These are phyloP conservation scores for Sporothrix sp. DNA, from an alignment of 2,329 filamentous ascomycete genomes.

Conservation along the genomic window DNA sequence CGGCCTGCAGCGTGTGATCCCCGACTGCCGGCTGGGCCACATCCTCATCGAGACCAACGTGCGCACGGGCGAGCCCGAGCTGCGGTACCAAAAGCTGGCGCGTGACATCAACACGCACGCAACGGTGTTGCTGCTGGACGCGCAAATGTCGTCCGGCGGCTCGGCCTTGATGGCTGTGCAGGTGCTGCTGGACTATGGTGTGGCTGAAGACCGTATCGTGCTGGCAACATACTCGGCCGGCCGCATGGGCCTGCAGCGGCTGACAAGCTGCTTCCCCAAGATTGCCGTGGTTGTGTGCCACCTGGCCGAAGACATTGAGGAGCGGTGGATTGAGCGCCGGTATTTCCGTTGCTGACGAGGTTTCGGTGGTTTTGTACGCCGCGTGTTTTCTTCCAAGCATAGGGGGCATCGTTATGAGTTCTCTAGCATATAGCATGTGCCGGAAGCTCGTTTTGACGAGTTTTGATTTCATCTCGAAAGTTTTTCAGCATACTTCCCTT, in stretches of 20 bases:
- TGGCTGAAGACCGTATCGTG: slow-evolving; percentile 73
- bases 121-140: slow-evolving; percentile 70
- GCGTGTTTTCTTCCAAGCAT: neutral
- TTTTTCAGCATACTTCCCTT: too few relatives aligned
- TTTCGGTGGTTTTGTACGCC: too few relatives aligned
- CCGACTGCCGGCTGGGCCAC: slow-evolving; percentile 82
- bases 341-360: slow-evolving; percentile 71
- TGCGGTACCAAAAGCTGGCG: slow-evolving; percentile 80
- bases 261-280: slow-evolving; percentile 81
- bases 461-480: too few relatives aligned
- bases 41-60: slow-evolving; percentile 84
- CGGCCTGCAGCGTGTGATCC: slow-evolving; percentile 79
- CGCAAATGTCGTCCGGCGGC: slow-evolving; percentile 90
- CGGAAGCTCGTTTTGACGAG: too few relatives aligned
- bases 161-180: slow-evolving; percentile 85
- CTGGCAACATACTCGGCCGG: slow-evolving; percentile 90
- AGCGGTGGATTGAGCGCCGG: slow-evolving; percentile 79
- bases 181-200: slow-evolving; percentile 90
- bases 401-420: too few relatives aligned
- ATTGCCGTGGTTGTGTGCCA: slow-evolving; percentile 80
- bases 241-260: slow-evolving; percentile 68
- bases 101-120: slow-evolving; percentile 63
- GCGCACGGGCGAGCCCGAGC: slow-evolving; percentile 77
- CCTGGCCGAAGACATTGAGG: slow-evolving; percentile 71
- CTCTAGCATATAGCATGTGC: too few relatives aligned